Evolutionary conservation across 352 stramenopile genomes (phyloP).

Genomic region (Phytopythium sindhum): DNA sequence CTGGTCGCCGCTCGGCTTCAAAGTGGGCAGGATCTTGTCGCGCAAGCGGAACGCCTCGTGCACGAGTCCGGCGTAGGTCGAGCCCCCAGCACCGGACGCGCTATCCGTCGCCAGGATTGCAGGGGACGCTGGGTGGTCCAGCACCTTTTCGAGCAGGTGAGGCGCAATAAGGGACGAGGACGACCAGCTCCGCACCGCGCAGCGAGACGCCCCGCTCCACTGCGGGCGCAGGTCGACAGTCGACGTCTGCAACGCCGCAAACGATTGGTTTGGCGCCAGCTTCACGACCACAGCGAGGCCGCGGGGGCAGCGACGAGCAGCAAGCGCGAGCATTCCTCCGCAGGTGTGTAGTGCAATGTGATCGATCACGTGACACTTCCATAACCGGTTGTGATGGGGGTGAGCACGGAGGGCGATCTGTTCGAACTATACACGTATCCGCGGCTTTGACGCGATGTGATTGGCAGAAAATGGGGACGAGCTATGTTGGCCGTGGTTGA

Average conservation of each 20-base stretch:
- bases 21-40: constrained; percentile 18
- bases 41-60: constrained; percentile 26
- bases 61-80: constrained; percentile 17
- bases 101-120: background rate
- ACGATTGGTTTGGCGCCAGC: background rate
- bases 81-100: background rate
- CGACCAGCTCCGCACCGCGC: background rate
- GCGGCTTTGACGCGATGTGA: background rate
- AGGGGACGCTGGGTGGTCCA: background rate
- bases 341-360: too few relatives aligned
- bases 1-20: constrained; percentile 11
- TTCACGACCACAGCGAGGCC: background rate
- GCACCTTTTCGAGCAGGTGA: constrained; percentile 3
- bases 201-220: background rate
- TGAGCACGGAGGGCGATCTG: too few relatives aligned
- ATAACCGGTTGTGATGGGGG: background rate
- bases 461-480: background rate
- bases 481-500: background rate
- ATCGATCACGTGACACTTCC: background rate
- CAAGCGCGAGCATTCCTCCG: background rate
- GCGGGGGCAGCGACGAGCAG: background rate
- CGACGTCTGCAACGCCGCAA: background rate
- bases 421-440: background rate
- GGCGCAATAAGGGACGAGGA: constrained; percentile 2
- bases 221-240: background rate